Base-by-base conservation (phyloP, 169 alveolate genomes). In the Plasmodium falciparum region DNA sequence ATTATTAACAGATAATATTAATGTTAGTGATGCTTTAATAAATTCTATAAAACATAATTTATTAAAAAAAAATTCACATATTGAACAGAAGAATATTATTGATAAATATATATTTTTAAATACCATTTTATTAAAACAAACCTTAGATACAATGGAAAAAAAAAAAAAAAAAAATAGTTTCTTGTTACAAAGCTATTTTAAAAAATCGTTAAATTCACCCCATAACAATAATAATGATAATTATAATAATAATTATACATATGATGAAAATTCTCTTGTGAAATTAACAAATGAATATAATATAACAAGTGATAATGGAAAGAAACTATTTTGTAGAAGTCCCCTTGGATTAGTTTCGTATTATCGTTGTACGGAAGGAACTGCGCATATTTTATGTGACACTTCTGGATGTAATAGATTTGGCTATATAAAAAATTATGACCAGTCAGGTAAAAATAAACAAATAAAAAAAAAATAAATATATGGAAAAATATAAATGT, bases 291-390 rank as follows among this genome's bases (percentile, higher is more conserved):
- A 39, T 24, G 29, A 9, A 39, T 15, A 5, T 39, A 26, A 22
- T 9, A 8, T 22, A 65, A 49, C 11, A 33, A 52, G 20, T 9
- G 45, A 15, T 33, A 52, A 3, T 8, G 9, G 5, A 17, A 45
- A 49, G 49, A 74, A 24, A n/a, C 26, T 43, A 29, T 76, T 63
- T 65, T 49, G 89, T 26, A 65, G 3, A 17, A 22, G 17, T 0
- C 91, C 91, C 9, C 39, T 83, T 2, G 91, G 91, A 49, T 56
- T 83, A 9, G 91, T 83, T 2, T 73, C 74, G 13, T 83, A 83
- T 54, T 83, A 83, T 50, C 47, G 85, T 2, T 83, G 91, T 62
- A 62, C 78, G 26, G 91, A 83, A 26, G 91, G 91, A 26, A 83
- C 29, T 17, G 24, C 22, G 13, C 11, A 58, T 11, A 63, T 26